A percentile compares a stretch with the other conserved stretches of the same genome.
Conservation (phyloP, 2,329 filamentous ascomycete genomes). For the Fonsecaea multimorphosa region DNA sequence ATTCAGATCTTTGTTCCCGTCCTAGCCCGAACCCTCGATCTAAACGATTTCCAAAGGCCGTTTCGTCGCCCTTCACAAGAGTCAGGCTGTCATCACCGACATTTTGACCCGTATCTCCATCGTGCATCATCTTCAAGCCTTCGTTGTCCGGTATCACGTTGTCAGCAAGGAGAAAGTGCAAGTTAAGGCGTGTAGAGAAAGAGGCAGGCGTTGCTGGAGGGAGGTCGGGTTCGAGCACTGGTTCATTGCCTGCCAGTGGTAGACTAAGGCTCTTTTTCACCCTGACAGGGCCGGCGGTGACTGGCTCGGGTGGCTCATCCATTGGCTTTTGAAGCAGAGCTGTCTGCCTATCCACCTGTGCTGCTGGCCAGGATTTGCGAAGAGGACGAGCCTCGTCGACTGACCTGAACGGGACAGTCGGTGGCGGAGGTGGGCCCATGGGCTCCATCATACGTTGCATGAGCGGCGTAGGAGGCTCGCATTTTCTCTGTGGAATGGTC, state of each 20-base stretch:
- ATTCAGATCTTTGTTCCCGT: slow-evolving; percentile 21
- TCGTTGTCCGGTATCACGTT: not conserved
- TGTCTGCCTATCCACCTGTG: not conserved
- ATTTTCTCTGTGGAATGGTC: not conserved
- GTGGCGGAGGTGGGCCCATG: slow-evolving; percentile 20
- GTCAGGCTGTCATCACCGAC: slow-evolving; percentile 24
- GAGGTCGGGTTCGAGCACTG: slow-evolving; percentile 1
- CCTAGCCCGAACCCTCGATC: slow-evolving; percentile 13
- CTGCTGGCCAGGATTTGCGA: slow-evolving; percentile 6
- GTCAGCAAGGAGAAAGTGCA: not conserved
- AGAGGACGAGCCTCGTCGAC: not conserved
- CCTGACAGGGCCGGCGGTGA: slow-evolving; percentile 15
- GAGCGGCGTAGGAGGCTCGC: not conserved
- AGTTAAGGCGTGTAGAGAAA: slow-evolving; percentile 26
- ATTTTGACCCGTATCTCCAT: not conserved
- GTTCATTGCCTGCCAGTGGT: not conserved
- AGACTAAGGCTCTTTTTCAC: slow-evolving; percentile 22
- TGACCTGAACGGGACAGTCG: not conserved
- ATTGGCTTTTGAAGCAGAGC: not conserved
- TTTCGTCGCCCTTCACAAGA: slow-evolving; percentile 23
- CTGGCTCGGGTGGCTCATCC: slow-evolving; percentile 4
- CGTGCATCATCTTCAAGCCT: not conserved
- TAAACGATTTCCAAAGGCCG: slow-evolving; percentile 12
- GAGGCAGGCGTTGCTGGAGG: slow-evolving; percentile 28
- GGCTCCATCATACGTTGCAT: not conserved